Conservation (phyloP, 768 basidiomycete genomes). For the Kwoniella dendrophila region DNA sequence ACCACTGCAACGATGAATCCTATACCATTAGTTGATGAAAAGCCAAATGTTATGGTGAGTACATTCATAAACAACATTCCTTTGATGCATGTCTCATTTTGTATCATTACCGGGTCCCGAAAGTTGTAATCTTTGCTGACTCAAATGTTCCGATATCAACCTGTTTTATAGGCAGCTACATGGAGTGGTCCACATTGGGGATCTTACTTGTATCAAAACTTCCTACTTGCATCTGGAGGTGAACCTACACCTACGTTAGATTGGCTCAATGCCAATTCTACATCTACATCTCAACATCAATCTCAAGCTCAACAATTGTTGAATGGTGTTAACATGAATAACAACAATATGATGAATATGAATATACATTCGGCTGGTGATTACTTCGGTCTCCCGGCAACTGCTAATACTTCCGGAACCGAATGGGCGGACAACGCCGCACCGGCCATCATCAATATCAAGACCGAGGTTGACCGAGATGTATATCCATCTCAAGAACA, state of each 20-base stretch:
- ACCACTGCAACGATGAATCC: slow-evolving; percentile 2
- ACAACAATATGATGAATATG: slow-evolving; percentile 1
- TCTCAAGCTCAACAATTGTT: background rate
- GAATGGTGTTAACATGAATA: background rate
- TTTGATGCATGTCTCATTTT: background rate
- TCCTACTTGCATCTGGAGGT: slow-evolving; percentile 25
- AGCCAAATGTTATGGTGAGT: slow-evolving; percentile 10
- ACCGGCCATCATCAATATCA: slow-evolving; percentile 13
- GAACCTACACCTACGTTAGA: slow-evolving; percentile 39
- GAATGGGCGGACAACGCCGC: slow-evolving; percentile 15
- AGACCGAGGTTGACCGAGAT: slow-evolving; percentile 16
- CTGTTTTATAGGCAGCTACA: slow-evolving; percentile 2
- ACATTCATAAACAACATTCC: background rate
- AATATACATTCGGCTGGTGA: slow-evolving; percentile 10
- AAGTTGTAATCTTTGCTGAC: background rate
- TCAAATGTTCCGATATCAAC: background rate
- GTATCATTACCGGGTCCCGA: background rate
- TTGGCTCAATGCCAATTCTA: slow-evolving; percentile 29
- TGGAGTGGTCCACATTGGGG: slow-evolving; percentile 40
- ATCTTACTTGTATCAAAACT: slow-evolving; percentile 49
- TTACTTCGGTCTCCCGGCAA: slow-evolving; percentile 28
- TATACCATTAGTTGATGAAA: slow-evolving; percentile 3
- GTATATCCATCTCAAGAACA: background rate
- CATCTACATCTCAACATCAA: slow-evolving; percentile 16
- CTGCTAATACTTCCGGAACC: background rate